These are phyloP conservation scores for Syncephalastrum contaminatum DNA, from an alignment of 371 early-diverging fungal species.

Conservation along the genomic window DNA sequence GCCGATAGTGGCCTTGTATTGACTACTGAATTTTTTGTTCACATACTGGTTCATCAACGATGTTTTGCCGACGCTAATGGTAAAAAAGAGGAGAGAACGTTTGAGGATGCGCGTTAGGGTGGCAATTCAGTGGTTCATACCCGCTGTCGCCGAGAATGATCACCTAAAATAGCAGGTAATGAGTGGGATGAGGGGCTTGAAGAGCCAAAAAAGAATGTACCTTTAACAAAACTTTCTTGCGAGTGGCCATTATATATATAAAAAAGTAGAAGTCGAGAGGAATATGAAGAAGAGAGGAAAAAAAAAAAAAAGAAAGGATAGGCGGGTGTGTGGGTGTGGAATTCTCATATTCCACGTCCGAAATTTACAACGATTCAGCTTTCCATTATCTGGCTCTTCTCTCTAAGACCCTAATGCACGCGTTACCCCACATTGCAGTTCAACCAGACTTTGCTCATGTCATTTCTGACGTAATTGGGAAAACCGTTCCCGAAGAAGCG, in stretches of 20 bases:
- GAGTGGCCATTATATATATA: conserved; percentile 31
- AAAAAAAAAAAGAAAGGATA: conserved; percentile 3
- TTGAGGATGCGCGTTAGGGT: background rate
- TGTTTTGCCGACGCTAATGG: conserved; percentile 87
- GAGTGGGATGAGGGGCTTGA: background rate
- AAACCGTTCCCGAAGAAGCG: conserved; percentile 22
- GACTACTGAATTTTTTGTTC: conserved; percentile 95
- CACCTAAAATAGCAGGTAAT: conserved; percentile 51
- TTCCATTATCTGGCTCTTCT: too few relatives aligned
- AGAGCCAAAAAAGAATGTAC: conserved; percentile 17
- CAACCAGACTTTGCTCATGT: conserved; percentile 47
- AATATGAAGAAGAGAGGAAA: conserved; percentile 1
- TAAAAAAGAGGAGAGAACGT: conserved; percentile 6
- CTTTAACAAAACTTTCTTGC: conserved; percentile 65
- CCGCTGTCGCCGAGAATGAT: conserved; percentile 93
- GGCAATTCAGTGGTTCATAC: conserved; percentile 38
- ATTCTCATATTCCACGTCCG: too few relatives aligned
- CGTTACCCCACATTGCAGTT: conserved; percentile 36
- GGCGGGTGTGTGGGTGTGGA: background rate
- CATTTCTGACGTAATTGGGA: conserved; percentile 28
- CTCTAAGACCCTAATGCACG: conserved; percentile 5
- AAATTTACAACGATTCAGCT: too few relatives aligned
- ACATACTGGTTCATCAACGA: conserved; percentile 99
- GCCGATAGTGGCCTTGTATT: conserved; percentile 99
- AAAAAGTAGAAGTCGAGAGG: background rate